Base-by-base conservation (phyloP, 169 alveolate genomes). In the Miamiensis avidus region DNA sequence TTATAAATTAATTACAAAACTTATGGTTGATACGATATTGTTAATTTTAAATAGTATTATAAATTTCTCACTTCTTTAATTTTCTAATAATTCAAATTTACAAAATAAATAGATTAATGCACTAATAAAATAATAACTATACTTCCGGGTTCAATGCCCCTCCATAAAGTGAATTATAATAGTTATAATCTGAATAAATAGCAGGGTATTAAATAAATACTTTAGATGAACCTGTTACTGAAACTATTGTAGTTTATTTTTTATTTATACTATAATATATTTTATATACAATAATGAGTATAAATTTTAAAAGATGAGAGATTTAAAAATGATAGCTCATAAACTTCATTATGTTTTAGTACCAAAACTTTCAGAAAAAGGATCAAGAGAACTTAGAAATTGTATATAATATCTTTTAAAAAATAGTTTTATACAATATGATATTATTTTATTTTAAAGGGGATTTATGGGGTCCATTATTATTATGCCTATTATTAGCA, bases 381-480 rank as follows among this genome's bases (percentile, higher is more conserved):
- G 88, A 84, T 92, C 89, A 73, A 90, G 85, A 75, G 89, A 89
- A 76, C 86, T 93, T 28, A 93, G 96, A 84, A 89, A 93, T 65
- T 93, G 94, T 90, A 90, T 31, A 31, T n/a, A 29, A 74, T 26
- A 49, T 6, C 32, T 30, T 29, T 34, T 16, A 78, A 25, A 31
- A 20, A 65, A 33, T 20, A 65, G 32, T 72, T 27, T 34, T 29
- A 69, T 31, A 26, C 30, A 15, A 32, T 27, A 31, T n/a, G 0
- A 78, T 11, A 49, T 73, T 15, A 79, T 65, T 49, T 28, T 75
- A 65, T 29, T 72, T 76, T 74, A 74, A 86, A 91, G 94, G 97
- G 97, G 97, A 95, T 86, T 87, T 95, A 84, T 95, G 97, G 97
- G 97, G 97, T 26, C 97, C 97, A 28, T 87, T 95, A 72, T 76